Evolutionary conservation across 2,329 filamentous ascomycete genomes (phyloP).

Genomic region (Tolypocladium sp.): DNA sequence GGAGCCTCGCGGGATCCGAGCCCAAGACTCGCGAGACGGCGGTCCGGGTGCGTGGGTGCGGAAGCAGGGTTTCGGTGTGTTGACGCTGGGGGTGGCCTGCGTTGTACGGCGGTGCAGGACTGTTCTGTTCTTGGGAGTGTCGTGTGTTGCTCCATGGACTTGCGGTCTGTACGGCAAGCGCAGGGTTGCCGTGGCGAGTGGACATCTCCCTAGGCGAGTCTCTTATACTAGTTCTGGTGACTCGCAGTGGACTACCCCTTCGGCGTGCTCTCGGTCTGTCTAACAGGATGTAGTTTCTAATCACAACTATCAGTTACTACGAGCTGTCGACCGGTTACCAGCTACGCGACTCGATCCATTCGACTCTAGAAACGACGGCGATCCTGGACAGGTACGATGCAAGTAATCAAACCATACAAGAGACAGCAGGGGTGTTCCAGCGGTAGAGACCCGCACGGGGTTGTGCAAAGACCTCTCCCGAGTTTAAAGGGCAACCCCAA

Average conservation of each 20-base stretch:
- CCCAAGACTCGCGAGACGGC: too few species aligned
- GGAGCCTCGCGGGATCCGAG: too few species aligned
- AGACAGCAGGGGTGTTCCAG: too few species aligned
- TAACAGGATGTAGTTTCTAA: too few species aligned
- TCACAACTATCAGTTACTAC: too few species aligned
- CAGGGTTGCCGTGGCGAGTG: neutral
- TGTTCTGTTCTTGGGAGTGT: neutral
- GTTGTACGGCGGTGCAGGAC: neutral
- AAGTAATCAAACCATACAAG: too few species aligned
- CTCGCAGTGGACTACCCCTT: neutral
- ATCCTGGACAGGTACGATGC: neutral
- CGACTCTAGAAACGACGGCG: neutral
- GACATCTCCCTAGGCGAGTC: too few species aligned
- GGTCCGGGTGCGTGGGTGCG: too few species aligned
- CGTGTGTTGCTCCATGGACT: neutral
- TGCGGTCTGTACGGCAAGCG: neutral
- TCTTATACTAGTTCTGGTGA: neutral
- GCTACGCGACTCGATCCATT: neutral
- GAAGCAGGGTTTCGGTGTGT: too few species aligned
- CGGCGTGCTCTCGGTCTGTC: too few species aligned
- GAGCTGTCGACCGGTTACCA: too few species aligned
- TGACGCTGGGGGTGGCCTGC: neutral
- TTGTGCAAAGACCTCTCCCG: neutral
- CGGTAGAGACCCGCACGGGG: neutral
- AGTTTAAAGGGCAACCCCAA: neutral